A percentile compares a stretch with the other conserved stretches of the same genome.
These are phyloP conservation scores for Calonectria pteridis DNA, from an alignment of 2,329 filamentous ascomycete species.

Conservation along the genomic window DNA sequence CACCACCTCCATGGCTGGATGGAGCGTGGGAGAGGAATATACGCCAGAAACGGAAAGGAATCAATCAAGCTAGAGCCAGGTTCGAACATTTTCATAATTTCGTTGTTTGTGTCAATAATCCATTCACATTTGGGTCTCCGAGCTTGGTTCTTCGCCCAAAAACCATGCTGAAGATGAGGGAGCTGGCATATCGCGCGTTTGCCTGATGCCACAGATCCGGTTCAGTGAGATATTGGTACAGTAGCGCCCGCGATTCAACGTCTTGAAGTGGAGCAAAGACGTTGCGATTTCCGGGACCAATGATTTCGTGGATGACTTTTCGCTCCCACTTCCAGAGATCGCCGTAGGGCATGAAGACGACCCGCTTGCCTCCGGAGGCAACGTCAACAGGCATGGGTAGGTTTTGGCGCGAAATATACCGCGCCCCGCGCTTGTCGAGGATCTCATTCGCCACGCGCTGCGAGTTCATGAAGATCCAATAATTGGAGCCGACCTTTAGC, in stretches of 20 bases:
- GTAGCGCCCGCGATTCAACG: neutral
- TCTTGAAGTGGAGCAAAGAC: neutral
- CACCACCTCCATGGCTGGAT: slow-evolving; percentile 19
- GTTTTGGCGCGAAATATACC: neutral
- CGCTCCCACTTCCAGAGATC: slow-evolving; percentile 21
- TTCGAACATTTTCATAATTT: neutral
- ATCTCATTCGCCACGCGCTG: slow-evolving; percentile 15
- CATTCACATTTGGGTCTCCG: neutral
- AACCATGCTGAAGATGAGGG: neutral
- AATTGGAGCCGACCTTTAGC: slow-evolving; percentile 11
- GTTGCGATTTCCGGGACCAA: slow-evolving; percentile 14
- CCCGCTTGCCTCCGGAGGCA: slow-evolving; percentile 1
- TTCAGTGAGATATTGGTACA: neutral
- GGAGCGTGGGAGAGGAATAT: slow-evolving; percentile 6
- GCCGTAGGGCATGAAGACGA: slow-evolving; percentile 23
- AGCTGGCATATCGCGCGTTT: neutral
- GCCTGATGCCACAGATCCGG: neutral
- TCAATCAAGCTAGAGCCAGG: slow-evolving; percentile 5
- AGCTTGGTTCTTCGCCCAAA: neutral
- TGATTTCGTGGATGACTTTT: slow-evolving; percentile 25
- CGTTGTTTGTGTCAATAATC: neutral
- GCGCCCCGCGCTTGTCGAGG: slow-evolving; percentile 12
- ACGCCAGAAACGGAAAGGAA: slow-evolving; percentile 7
- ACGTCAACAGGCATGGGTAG: neutral
- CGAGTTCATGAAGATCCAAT: slow-evolving; percentile 19